Base-by-base conservation (phyloP, 2,329 filamentous ascomycete species). In the Penicillium rolfsii region DNA sequence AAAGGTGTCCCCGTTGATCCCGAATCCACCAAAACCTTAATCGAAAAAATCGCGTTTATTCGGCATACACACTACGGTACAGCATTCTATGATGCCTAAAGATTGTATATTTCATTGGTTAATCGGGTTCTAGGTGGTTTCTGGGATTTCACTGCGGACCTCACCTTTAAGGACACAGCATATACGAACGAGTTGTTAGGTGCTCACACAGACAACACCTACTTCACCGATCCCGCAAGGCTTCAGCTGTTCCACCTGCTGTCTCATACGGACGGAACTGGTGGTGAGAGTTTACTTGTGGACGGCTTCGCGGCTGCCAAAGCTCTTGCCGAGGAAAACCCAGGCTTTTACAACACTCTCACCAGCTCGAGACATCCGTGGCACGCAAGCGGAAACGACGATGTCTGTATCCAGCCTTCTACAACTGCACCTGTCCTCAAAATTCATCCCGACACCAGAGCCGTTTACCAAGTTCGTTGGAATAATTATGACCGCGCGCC, bases 241-340 rank as follows among this genome's bases (percentile, higher is more conserved):
- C 84, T 99, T 36, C 95, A 99, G 75, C 88, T 95, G 28, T 96
- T 99, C 76, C 95, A 99, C 73, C 82, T 97, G 50, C 84, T 98
- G 30, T 95, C 91, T 0, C 91, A 96, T 74, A 89, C 87, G 7
- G 59, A 77, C 67, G 60, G 80, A 9, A 59, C 67, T 11, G 95
- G 94, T 9, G 95, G 95, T 5, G 82, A 87, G 55, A 93, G 89
- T 0, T 81, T 96, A 0, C 86, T 99, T 0, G 90, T 97, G 0
- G 95, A 99, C 74, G 93, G 91, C 0, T 96, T 96, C 75, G 79
- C 86, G 36, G 91, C 88, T 1, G 93, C 92, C 0, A 66, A 74
- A 1, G 78, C 85, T 11, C 78, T 97, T 11, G 75, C 78, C 22
- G 62, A 75, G 4, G 81, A 88, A 58, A 82, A 87, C 28, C 82